Evolutionary conservation across 2,329 filamentous ascomycete species (phyloP).

Genomic region (Calonectria honghensis): DNA sequence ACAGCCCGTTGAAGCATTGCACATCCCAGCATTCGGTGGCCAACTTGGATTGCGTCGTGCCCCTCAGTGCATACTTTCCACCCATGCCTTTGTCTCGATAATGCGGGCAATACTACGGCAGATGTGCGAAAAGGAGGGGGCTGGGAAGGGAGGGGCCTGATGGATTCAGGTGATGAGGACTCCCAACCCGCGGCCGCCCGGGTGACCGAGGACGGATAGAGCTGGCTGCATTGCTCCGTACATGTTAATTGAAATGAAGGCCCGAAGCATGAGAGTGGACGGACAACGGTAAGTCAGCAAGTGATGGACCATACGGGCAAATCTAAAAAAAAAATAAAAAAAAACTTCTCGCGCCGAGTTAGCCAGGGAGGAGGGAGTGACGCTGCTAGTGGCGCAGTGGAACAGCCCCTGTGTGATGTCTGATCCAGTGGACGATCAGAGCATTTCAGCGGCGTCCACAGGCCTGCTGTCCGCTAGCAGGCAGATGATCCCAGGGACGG

Average conservation of each 20-base stretch:
- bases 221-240: conserved; percentile 36
- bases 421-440: conserved; percentile 53
- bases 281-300: conserved; percentile 24
- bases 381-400: conserved; percentile 50
- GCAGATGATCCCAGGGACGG: conserved; percentile 45
- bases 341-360: conserved; percentile 37
- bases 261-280: conserved; percentile 27
- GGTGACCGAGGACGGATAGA: conserved; percentile 18
- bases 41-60: conserved; percentile 11
- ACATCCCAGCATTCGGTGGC: conserved; percentile 16
- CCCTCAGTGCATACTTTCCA: conserved; percentile 23
- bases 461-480: conserved; percentile 41
- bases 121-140: conserved; percentile 23
- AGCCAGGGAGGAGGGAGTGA: conserved; percentile 35
- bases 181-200: conserved; percentile 35
- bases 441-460: conserved; percentile 45
- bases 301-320: conserved; percentile 10
- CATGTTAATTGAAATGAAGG: conserved; percentile 45
- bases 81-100: conserved; percentile 21
- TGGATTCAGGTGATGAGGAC: conserved; percentile 32
- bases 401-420: conserved; percentile 49
- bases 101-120: conserved; percentile 18
- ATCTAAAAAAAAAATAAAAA: conserved; percentile 25
- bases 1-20: conserved; percentile 21
- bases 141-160: conserved; percentile 16